Evolutionary conservation across 2,329 filamentous ascomycete genomes (phyloP).

Genomic region (Xylaria polymorpha): DNA sequence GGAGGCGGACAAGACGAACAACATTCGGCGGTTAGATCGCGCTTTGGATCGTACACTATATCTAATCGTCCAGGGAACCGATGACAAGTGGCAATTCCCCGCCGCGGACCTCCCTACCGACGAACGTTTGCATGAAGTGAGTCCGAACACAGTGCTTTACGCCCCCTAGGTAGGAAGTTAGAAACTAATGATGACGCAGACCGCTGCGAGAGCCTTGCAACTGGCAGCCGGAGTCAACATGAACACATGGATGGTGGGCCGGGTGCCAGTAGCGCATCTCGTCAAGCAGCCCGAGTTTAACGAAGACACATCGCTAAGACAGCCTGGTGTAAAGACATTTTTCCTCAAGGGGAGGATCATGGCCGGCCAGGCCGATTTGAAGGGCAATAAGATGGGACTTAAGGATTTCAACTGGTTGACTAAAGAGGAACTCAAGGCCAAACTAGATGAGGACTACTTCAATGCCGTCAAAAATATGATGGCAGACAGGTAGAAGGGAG

Average conservation of each 20-base stretch:
- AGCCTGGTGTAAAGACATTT: conserved; percentile 83
- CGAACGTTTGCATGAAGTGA: conserved; percentile 86
- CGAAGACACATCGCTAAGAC: conserved; percentile 56
- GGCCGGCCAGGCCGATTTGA: conserved; percentile 90
- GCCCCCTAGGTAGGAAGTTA: neutral
- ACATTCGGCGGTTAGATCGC: conserved; percentile 82
- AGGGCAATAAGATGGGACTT: conserved; percentile 76
- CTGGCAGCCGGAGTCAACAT: conserved; percentile 89
- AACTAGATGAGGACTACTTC: conserved; percentile 77
- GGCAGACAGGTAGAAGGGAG: conserved; percentile 70
- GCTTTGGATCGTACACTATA: conserved; percentile 86
- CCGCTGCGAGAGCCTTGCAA: conserved; percentile 81
- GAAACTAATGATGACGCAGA: conserved; percentile 62
- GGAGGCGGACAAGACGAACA: conserved; percentile 80
- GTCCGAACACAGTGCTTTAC: conserved; percentile 48
- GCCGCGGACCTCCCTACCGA: conserved; percentile 73
- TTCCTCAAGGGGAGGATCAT: conserved; percentile 97
- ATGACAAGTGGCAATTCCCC: conserved; percentile 85
- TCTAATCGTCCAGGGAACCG: conserved; percentile 79
- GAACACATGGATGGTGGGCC: conserved; percentile 98
- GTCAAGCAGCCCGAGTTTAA: conserved; percentile 64
- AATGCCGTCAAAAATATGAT: conserved; percentile 84
- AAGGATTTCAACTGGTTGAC: conserved; percentile 92
- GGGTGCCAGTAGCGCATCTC: conserved; percentile 86
- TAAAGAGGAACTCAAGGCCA: conserved; percentile 83